Evolutionary conservation across 140 eudicot genomes (phyloP).

Genomic region (Stevia rebaudiana): DNA sequence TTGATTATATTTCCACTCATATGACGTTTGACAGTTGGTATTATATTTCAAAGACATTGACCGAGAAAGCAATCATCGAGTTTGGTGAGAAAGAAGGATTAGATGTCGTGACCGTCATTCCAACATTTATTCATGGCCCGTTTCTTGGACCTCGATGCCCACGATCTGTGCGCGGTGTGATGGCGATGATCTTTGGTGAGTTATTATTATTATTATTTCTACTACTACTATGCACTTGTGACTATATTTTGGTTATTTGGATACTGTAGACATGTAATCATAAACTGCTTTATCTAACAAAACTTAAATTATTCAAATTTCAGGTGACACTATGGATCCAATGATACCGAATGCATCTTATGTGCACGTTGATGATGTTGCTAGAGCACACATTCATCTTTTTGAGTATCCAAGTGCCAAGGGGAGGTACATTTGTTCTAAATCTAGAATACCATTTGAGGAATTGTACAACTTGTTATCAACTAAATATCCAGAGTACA

Average conservation of each 20-base stretch:
- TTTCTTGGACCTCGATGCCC: conserved; percentile 39
- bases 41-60: conserved; percentile 34
- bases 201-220: not conserved
- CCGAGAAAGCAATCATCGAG: conserved; percentile 37
- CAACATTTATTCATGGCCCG: conserved; percentile 45
- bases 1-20: conserved; percentile 24
- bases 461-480: conserved; percentile 34
- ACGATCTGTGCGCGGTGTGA: conserved; percentile 27
- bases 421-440: conserved; percentile 55
- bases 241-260: not conserved
- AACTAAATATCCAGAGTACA: conserved; percentile 36
- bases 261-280: not conserved
- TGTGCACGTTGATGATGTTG: conserved; percentile 57
- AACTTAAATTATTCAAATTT: not conserved
- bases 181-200: conserved; percentile 45
- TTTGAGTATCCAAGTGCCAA: conserved; percentile 41
- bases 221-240: not conserved
- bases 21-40: conserved; percentile 26
- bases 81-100: conserved; percentile 36
- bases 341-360: conserved; percentile 10
- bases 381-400: conserved; percentile 55
- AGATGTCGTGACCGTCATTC: conserved; percentile 37
- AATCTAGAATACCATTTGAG: conserved; percentile 24
- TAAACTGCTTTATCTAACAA: not conserved
- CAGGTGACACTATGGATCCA: conserved; percentile 24